phyloP scores from a whole-genome alignment of 768 basidiomycete genomes.

The Pulveroboletus sp. region DNA sequence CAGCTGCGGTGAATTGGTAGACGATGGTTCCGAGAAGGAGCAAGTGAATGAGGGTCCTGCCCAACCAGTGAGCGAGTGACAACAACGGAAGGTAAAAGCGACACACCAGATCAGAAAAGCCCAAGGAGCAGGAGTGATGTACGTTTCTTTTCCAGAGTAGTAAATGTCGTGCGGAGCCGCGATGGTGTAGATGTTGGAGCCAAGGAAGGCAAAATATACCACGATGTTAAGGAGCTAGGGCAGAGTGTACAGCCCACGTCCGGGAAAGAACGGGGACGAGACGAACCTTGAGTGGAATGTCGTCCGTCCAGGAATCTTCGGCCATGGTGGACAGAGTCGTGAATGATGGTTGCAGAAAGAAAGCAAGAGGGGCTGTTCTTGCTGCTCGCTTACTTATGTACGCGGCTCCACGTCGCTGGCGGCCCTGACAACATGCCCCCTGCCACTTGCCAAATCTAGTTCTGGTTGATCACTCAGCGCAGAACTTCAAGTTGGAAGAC shows the following conservation, averaged over 20 bases:
- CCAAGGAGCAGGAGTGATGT: slow-evolving; percentile 92
- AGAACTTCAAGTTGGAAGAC: background rate
- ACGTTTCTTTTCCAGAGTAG: slow-evolving; percentile 78
- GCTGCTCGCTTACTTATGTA: slow-evolving; percentile 29
- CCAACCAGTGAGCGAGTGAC: slow-evolving; percentile 14
- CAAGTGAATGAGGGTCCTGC: slow-evolving; percentile 83
- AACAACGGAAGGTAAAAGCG: background rate
- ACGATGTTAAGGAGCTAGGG: slow-evolving; percentile 71
- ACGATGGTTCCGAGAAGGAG: slow-evolving; percentile 88
- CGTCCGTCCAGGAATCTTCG: slow-evolving; percentile 67
- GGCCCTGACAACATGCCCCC: slow-evolving; percentile 22
- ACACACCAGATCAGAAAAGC: slow-evolving; percentile 86
- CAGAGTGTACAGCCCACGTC: background rate
- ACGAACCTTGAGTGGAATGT: slow-evolving; percentile 73
- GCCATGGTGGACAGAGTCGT: slow-evolving; percentile 41
- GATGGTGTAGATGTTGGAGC: slow-evolving; percentile 85
- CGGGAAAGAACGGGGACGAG: background rate
- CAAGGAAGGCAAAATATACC: slow-evolving; percentile 84
- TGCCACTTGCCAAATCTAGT: slow-evolving; percentile 10
- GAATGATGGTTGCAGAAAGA: slow-evolving; percentile 1
- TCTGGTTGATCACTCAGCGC: background rate
- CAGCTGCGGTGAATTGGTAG: slow-evolving; percentile 81
- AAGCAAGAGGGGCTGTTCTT: slow-evolving; percentile 16
- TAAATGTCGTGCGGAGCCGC: slow-evolving; percentile 73
- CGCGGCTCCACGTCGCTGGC: too few relatives aligned